Evolutionary conservation across 139 green algal species (phyloP).

Genomic region (Chlorella sp.): DNA sequence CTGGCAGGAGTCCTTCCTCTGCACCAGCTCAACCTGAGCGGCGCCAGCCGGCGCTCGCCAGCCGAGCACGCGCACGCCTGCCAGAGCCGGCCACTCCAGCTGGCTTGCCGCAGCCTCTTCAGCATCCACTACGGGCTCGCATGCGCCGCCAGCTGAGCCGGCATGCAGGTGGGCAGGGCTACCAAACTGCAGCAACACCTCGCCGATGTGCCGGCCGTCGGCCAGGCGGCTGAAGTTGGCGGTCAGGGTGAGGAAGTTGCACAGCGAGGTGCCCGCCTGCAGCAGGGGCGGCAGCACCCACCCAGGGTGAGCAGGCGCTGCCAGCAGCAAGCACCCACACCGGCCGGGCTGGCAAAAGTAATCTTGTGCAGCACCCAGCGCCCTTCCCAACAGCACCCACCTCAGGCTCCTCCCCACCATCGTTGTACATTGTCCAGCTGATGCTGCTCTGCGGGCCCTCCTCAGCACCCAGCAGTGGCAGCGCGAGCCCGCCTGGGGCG

Average conservation of each 20-base stretch:
- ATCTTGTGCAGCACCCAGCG: background rate
- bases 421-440: constrained; percentile 13
- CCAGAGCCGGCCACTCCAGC: constrained; percentile 26
- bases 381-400: background rate
- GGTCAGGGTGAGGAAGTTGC: constrained; percentile 17
- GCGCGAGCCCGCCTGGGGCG: background rate
- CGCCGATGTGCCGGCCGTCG: background rate
- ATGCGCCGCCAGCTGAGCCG: background rate
- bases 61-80: constrained; percentile 3
- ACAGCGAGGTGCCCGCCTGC: constrained; percentile 17
- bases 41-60: background rate
- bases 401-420: constrained; percentile 32
- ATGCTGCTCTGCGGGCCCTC: background rate
- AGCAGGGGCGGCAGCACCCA: background rate
- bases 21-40: background rate
- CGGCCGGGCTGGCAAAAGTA: background rate
- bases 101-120: background rate
- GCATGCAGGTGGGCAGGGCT: constrained; percentile 2
- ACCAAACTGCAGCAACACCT: constrained; percentile 25
- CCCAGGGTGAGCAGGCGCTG: background rate
- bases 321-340: background rate
- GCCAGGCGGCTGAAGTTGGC: background rate
- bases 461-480: background rate
- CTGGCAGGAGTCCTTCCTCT: background rate
- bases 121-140: background rate